Base-by-base conservation (phyloP, 495 filamentous ascomycete genomes). In the Jackrogersella minutella region DNA sequence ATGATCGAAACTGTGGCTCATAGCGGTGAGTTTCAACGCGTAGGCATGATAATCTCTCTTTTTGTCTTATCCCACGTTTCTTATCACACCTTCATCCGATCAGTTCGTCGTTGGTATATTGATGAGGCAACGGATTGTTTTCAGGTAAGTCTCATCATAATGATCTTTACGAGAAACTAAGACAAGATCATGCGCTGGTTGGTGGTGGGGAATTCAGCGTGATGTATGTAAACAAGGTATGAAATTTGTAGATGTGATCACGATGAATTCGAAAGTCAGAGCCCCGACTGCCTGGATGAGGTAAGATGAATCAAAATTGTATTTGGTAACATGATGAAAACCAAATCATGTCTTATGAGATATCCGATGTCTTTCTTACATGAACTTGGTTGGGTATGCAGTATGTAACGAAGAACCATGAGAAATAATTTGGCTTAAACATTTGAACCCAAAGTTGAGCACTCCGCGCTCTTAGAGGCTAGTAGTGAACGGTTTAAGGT, bases 11-110 rank as follows among this genome's bases (percentile, higher is more conserved):
- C 37, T 63, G 62, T 70, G 68, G 62, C 53, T 66, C 52, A 9
- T 66, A 39, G 68, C 68, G 68, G 68, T 70, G 68, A 70, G 62
- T 66, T 66, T 70, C 62, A 58, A 63, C 46, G 37, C 36, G 22
- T 46, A 36, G 31, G 39, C 33, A 46, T 52, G 51, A 41, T 52
- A 58, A 47, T 58, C 52, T 59, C 40, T 44, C 51, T 16, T 31
- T 13, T 44, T n/a, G n/a, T 41, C 47, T 55, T 33, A 49, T 69
- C 49, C 55, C 59, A 21, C 41, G 21, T 58, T 58, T 55, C 53
- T 54, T 21, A 58, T 33, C 37, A 53, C 26, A 56, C 56, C n/a
- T 24, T 46, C 22, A 28, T 58, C 55, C 41, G 43, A 40, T 49
- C 41, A 16, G n/a, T 24, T 46, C 46, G 33, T 16, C 16, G 33